Conservation (phyloP, 2,329 filamentous ascomycete species). For the Alternaria arbusti region DNA sequence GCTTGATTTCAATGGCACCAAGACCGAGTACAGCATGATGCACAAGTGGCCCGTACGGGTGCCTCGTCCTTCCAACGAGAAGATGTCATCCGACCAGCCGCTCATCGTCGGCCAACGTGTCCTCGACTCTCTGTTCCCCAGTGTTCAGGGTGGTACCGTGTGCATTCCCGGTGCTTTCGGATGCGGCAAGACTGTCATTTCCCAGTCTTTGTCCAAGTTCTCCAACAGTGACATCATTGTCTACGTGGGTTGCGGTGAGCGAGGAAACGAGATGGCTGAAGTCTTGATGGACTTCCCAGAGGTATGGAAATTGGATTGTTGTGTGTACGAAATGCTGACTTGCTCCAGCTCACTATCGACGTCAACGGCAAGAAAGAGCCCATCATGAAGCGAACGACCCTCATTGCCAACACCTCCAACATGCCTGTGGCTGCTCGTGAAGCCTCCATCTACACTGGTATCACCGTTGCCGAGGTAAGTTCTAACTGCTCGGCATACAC, state of each 20-base stretch:
- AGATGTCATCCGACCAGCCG: slow-evolving; percentile 84
- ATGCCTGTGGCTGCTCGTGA: slow-evolving; percentile 99
- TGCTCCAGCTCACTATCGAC: slow-evolving; percentile 77
- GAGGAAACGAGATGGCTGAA: slow-evolving; percentile 99
- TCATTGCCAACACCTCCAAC: slow-evolving; percentile 99
- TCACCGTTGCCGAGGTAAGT: background rate
- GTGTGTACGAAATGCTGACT: background rate
- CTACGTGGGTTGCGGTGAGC: slow-evolving; percentile 90
- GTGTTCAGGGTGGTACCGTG: slow-evolving; percentile 95
- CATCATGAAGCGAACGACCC: slow-evolving; percentile 99
- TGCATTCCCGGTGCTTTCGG: slow-evolving; percentile 98
- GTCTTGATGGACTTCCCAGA: slow-evolving; percentile 99
- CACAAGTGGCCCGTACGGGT: slow-evolving; percentile 98
- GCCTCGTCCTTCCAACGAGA: slow-evolving; percentile 89
- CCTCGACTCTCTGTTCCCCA: slow-evolving; percentile 92
- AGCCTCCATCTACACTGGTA: slow-evolving; percentile 89
- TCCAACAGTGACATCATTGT: slow-evolving; percentile 99
- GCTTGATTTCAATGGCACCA: slow-evolving; percentile 96
- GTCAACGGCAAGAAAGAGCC: slow-evolving; percentile 94
- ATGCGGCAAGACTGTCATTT: slow-evolving; percentile 99
- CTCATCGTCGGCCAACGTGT: slow-evolving; percentile 98
- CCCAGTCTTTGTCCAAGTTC: slow-evolving; percentile 98
- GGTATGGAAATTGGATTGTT: slow-evolving; percentile 45
- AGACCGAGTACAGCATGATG: slow-evolving; percentile 96
- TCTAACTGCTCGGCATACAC: background rate